Evolutionary conservation across 1,284 basidiomycete genomes (phyloP).

Genomic region (Irpex lacteus): DNA sequence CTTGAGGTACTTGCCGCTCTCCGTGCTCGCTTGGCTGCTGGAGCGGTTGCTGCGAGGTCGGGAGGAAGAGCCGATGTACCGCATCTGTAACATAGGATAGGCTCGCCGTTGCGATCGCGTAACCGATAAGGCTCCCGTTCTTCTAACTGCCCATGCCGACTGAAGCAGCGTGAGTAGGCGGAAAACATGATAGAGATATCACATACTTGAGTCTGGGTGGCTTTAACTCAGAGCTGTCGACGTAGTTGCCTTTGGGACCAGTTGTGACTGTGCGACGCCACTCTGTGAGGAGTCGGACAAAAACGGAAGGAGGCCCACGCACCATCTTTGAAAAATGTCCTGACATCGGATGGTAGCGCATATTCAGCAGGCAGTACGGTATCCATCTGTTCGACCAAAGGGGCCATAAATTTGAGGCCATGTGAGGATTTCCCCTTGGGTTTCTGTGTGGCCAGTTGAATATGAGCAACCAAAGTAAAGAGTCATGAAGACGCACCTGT

Average conservation of each 20-base stretch:
- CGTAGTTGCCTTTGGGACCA: conserved; percentile 72
- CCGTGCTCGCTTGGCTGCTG: conserved; percentile 53
- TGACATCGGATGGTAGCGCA: conserved; percentile 86
- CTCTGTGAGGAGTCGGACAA: conserved; percentile 13
- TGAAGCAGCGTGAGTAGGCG: conserved; percentile 31
- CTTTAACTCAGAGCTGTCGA: conserved; percentile 75
- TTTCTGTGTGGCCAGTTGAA: conserved; percentile 41
- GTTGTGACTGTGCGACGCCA: conserved; percentile 56
- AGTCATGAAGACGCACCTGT: conserved; percentile 48
- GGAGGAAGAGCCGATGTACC: conserved; percentile 73
- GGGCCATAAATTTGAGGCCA: conserved; percentile 53
- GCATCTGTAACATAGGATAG: conserved; percentile 88
- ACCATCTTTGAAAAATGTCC: conserved; percentile 87
- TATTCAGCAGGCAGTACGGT: conserved; percentile 76
- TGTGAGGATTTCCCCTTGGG: conserved; percentile 61
- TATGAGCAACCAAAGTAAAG: conserved; percentile 3
- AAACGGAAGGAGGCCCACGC: conserved; percentile 25
- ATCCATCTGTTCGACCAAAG: conserved; percentile 67
- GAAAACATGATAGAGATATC: conserved; percentile 21
- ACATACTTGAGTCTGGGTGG: conserved; percentile 77
- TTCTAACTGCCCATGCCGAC: conserved; percentile 86
- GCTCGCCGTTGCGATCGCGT: conserved; percentile 80
- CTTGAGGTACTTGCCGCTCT: conserved; percentile 35
- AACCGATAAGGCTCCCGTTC: conserved; percentile 89
- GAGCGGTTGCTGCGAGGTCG: conserved; percentile 44